Percentiles rank a stretch among this genome's conserved stretches.
Conservation (phyloP, 139 green algal species). For the Edaphochlamys debaryana region DNA sequence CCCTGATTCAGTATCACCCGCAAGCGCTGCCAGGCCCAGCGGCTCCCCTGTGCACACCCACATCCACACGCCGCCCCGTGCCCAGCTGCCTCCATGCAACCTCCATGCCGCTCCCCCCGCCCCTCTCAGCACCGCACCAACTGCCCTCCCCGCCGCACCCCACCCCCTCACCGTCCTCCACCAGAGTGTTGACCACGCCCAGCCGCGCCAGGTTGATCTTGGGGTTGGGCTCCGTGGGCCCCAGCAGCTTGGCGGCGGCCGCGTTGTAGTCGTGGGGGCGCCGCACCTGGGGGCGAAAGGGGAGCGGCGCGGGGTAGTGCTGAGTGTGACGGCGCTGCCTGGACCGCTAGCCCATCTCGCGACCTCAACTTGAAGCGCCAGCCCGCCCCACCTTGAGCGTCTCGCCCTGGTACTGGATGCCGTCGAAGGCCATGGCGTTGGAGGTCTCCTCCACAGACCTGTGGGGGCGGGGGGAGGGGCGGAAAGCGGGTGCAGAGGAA, state of each 20-base stretch:
- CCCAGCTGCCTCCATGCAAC: no score
- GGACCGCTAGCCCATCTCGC: no score
- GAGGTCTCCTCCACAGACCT: slow-evolving; percentile 81
- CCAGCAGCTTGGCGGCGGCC: slow-evolving; percentile 49
- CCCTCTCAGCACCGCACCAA: no score
- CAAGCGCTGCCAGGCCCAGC: no score
- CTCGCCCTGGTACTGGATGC: slow-evolving; percentile 75
- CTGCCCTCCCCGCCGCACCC: no score
- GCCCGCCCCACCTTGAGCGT: slow-evolving; percentile 57
- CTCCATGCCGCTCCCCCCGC: no score
- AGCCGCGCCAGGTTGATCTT: slow-evolving; percentile 62
- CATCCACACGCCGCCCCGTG: no score
- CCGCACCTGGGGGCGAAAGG: slow-evolving; percentile 45
- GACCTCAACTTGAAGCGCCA: no score
- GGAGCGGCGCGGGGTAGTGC: no score
- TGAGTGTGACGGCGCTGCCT: no score
- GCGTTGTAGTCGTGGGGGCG: slow-evolving; percentile 63
- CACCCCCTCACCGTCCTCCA: slow-evolving; percentile 66
- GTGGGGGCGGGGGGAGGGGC: not conserved
- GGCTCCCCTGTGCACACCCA: no score
- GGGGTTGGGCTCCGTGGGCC: slow-evolving; percentile 52
- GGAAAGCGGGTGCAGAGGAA: not conserved
- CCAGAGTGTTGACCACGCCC: slow-evolving; percentile 48
- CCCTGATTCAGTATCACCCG: no score
- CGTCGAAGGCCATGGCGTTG: slow-evolving; percentile 90